Evolutionary conservation across 495 filamentous ascomycete species (phyloP), one percentile per base, ranked within the genome.

Genomic region (Neurospora discreta): DNA sequence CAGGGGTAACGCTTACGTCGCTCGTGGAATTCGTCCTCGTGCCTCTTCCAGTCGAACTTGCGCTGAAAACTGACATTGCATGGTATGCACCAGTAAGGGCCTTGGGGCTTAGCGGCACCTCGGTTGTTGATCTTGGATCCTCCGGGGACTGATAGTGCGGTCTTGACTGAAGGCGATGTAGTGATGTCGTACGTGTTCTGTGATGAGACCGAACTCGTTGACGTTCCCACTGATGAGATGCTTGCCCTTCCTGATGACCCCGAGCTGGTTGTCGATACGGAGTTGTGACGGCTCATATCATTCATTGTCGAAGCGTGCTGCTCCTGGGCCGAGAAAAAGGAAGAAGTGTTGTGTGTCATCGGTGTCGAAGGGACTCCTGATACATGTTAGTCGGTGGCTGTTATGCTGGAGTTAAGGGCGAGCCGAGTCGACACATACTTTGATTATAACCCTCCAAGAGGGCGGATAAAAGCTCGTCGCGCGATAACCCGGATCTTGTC

Each of bases 21-120:
- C 74, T 86, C 84, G 80, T 86, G 84, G 72, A 86, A 84, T 74
- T 85, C 83, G 74, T 86, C 84, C 70, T 85, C 83, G 76, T 86
- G 84, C 16, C 83, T 75, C 79, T 85, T 86, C 84, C 84, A 86
- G 77, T 85, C 84, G 71, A 84, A 84, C 75, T 86, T 86, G 71
- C 83, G 79, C 75, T 85, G 84, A 68, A 86, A 84, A 20, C 79
- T 84, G 71, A 83, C 83, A 65, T 84, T 81, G 74, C 84, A 86
- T 68, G 82, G 85, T 42, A 83, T 86, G 76, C 84, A 86, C 84
- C 83, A 85, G 76, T 84, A 86, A 43, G 81, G 81, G 41, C 78
- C 77, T 44, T 74, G 78, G 5, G 75, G 72, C 67, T 78, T 78
- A 43, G 79, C 75, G 5, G 76, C 75, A 11, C 78, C 77, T 7